Percentiles rank a stretch among this genome's conserved stretches.
Conservation (phyloP, 2,329 filamentous ascomycete species). For the Cadophora gregata region DNA sequence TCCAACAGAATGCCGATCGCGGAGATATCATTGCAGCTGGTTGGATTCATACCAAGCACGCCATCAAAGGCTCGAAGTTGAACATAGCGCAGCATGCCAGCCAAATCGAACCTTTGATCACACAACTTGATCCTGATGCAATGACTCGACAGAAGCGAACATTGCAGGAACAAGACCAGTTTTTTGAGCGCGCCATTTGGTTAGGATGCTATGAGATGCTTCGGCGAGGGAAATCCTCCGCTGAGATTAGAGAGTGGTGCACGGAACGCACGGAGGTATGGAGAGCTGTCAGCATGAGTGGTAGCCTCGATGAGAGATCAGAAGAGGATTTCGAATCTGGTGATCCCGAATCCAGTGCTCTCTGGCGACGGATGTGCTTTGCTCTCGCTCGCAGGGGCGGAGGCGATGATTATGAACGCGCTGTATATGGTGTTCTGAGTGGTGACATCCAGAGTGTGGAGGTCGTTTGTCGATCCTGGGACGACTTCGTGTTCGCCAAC, state of each 20-base stretch:
- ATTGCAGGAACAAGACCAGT: conserved; percentile 83
- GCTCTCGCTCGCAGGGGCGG: conserved; percentile 71
- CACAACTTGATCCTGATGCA: conserved; percentile 91
- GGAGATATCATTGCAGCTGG: conserved; percentile 85
- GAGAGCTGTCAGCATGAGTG: conserved; percentile 84
- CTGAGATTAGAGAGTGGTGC: conserved; percentile 84
- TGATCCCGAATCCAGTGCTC: conserved; percentile 56
- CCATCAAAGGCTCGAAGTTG: conserved; percentile 80
- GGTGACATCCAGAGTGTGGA: conserved; percentile 82
- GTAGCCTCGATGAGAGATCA: conserved; percentile 63
- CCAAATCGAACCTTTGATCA: conserved; percentile 71
- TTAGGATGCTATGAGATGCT: conserved; percentile 93
- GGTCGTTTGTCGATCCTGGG: conserved; percentile 78
- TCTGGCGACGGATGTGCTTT: conserved; percentile 82
- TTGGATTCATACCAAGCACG: conserved; percentile 89
- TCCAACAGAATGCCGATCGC: conserved; percentile 77
- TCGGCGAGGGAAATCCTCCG: conserved; percentile 77
- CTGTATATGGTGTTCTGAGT: conserved; percentile 88
- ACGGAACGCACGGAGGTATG: conserved; percentile 84
- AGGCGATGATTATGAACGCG: conserved; percentile 79
- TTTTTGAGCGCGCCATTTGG: conserved; percentile 91
- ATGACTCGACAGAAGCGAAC: conserved; percentile 77
- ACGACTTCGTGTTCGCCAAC: conserved; percentile 85
- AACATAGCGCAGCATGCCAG: conserved; percentile 57
- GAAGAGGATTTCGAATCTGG: conserved; percentile 52